Conservation (phyloP, 257 asterid genomes). For the Anisodus tanguticus region DNA sequence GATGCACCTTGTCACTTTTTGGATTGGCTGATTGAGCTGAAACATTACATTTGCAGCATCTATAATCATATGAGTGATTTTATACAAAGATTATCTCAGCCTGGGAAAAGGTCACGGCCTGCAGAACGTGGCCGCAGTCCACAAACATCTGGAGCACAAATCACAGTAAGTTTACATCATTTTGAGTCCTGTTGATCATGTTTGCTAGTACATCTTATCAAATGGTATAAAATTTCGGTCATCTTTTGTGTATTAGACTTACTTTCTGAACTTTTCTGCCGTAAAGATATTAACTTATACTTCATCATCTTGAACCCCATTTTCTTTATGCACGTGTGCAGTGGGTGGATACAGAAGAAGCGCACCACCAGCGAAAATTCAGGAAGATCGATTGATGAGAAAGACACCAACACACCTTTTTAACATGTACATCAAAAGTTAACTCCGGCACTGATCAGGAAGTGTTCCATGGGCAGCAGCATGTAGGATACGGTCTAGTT, state of each 20-base stretch:
- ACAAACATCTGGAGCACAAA: slow-evolving; percentile 28
- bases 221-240: not conserved
- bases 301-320: not conserved
- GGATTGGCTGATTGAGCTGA: not conserved
- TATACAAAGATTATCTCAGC: slow-evolving; percentile 37
- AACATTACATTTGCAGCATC: slow-evolving; percentile 43
- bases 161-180: slow-evolving; percentile 38
- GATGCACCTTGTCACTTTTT: not conserved
- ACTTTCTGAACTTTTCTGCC: not conserved
- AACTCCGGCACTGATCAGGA: not conserved
- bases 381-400: slow-evolving; percentile 17
- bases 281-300: not conserved
- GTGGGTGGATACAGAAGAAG: slow-evolving; percentile 30
- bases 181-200: not conserved
- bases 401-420: no score
- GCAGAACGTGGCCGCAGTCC: slow-evolving; percentile 27
- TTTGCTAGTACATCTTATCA: not conserved
- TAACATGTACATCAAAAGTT: not conserved
- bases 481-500: not conserved
- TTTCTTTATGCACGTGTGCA: slow-evolving; percentile 29
- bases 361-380: slow-evolving; percentile 15
- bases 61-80: slow-evolving; percentile 45
- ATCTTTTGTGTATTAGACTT: not conserved
- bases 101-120: slow-evolving; percentile 35
- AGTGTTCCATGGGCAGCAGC: not conserved